Evolutionary conservation across 371 early-diverging fungal genomes (phyloP).

Genomic region (Mortierella sp.): DNA sequence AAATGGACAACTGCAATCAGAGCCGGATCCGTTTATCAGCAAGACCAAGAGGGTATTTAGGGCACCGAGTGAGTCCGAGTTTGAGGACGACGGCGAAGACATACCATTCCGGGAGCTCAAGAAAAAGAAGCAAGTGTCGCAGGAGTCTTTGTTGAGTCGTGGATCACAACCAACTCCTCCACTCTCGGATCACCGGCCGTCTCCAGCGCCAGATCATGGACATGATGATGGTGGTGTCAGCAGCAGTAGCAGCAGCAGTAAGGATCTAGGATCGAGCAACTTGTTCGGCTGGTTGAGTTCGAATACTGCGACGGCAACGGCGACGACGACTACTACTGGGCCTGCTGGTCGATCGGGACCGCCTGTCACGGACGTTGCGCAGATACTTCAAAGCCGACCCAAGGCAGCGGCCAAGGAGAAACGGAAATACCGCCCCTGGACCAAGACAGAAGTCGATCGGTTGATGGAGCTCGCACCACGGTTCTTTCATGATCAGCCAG

Average conservation of each 20-base stretch:
- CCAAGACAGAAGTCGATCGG: constrained; percentile 16
- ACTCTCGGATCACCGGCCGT: neutral
- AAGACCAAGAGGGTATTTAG: neutral
- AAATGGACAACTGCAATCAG: neutral
- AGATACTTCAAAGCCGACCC: neutral
- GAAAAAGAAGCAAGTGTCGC: neutral
- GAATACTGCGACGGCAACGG: neutral
- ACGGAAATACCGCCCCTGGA: constrained; percentile 25
- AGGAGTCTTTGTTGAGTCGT: neutral
- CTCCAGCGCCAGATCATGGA: neutral
- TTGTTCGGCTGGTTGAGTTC: neutral
- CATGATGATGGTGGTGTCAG: neutral
- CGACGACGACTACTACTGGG: too few relatives aligned
- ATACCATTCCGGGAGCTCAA: neutral
- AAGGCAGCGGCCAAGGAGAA: neutral
- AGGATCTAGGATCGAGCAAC: neutral
- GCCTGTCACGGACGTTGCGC: neutral
- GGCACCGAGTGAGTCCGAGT: constrained; percentile 8
- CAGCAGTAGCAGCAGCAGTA: neutral
- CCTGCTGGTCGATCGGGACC: neutral
- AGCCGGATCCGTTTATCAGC: constrained; percentile 1
- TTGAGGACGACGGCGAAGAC: constrained; percentile 4
- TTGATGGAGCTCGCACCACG: constrained; percentile 28
- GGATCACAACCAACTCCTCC: neutral
- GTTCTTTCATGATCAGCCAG: constrained; percentile 8